Base-by-base conservation (phyloP, 495 filamentous ascomycete species). In the Annulohypoxylon nitens region DNA sequence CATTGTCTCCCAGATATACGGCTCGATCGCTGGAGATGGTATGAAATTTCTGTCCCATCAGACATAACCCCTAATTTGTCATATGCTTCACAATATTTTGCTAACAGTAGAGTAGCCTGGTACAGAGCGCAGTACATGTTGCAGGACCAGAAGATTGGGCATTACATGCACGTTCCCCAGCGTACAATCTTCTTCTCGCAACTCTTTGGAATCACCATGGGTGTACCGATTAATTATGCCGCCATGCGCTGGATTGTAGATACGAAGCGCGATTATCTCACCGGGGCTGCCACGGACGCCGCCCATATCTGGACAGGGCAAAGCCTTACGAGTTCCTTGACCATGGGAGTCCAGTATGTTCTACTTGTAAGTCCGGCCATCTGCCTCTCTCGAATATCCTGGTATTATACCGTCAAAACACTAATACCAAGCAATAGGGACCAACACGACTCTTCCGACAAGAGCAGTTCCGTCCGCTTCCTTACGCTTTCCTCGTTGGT, bases 121-220 rank as follows among this genome's bases (percentile, higher is more conserved):
- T 88, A 88, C 53, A 81, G 85, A 9, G 86, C 85, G 0, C 86
- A 87, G 70, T 90, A 89, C 75, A 88, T 88, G 43, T 86, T 88
- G 37, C 75, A 78, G 18, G 82, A 84, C 70, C 71, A 83, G 39
- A 82, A 83, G 58, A 76, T 81, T 36, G 88, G 86, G 4, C 88
- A 90, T 74, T 91, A 90, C 66, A 84, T 89, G 69, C 88, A 90
- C 48, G 80, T 83, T 33, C 85, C 88, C 4, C 88, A 88, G 1
- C 84, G 88, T 9, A 86, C 84, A 1, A 78, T 89, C 45, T 90
- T 90, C 77, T 80, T 86, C 25, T 87, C 86, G 0, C 88, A 90
- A 69, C 83, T 88, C 3, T 77, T 90, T 12, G 87, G 87, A 34
- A 87, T 87, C 8, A 82, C 86, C 2, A 64, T 80, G 51, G 84